Evolutionary conservation across 495 filamentous ascomycete species (phyloP).

Genomic region (Aspergillus conjunctus): DNA sequence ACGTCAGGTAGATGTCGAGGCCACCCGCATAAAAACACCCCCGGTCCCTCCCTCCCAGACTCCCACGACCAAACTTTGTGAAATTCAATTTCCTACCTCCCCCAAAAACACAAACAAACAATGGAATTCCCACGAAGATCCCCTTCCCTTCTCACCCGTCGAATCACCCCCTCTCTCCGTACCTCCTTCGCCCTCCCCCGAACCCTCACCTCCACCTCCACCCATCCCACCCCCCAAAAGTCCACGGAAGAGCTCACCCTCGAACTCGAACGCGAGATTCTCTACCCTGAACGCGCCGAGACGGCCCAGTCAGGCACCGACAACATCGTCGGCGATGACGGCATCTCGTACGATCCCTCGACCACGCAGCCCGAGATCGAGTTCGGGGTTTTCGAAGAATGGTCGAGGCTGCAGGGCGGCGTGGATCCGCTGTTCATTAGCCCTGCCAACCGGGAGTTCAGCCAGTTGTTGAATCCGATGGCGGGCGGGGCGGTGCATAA

Average conservation of each 20-base stretch:
- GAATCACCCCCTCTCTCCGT: neutral
- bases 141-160: neutral
- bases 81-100: neutral
- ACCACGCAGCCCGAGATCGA: conserved; percentile 13
- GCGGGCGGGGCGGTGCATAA: conserved; percentile 3
- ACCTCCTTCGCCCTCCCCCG: neutral
- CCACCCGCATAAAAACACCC: neutral
- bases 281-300: conserved; percentile 19
- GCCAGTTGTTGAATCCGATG: conserved; percentile 3
- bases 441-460: conserved; percentile 15
- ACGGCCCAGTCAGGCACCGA: conserved; percentile 16
- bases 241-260: neutral
- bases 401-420: neutral
- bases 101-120: neutral
- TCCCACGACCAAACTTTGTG: neutral
- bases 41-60: neutral
- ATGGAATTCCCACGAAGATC: neutral
- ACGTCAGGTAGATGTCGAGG: neutral
- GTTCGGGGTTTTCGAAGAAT: conserved; percentile 8
- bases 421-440: conserved; percentile 17
- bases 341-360: conserved; percentile 15
- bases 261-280: conserved; percentile 11
- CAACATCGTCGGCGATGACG: conserved; percentile 15
- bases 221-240: neutral
- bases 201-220: conserved; percentile 1